These are phyloP conservation scores for Puccinia polysora DNA, from an alignment of 1,284 basidiomycete species.

Conservation along the genomic window DNA sequence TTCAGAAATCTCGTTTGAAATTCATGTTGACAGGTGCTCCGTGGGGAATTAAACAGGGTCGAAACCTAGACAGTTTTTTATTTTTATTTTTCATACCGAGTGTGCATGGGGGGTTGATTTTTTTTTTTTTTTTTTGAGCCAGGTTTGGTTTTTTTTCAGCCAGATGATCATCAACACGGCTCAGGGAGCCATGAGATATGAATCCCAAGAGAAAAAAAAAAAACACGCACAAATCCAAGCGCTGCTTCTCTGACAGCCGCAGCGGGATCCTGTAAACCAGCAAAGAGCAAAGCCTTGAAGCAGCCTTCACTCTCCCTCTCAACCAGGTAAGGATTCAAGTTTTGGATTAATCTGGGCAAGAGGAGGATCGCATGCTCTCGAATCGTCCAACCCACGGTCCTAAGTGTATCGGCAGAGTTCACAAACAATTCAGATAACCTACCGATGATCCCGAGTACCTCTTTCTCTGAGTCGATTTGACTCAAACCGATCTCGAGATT, in stretches of 20 bases:
- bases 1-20: constrained; percentile 13
- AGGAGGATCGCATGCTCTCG: constrained; percentile 14
- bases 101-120: too few species aligned
- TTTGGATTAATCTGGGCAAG: constrained; percentile 19
- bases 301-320: constrained; percentile 17
- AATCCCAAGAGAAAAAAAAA: background rate
- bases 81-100: too few species aligned
- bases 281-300: constrained; percentile 22
- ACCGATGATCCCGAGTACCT: constrained; percentile 8
- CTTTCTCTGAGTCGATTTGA: constrained; percentile 3
- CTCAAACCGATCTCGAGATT: constrained; percentile 11
- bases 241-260: constrained; percentile 42
- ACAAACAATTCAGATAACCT: background rate
- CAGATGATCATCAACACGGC: too few species aligned
- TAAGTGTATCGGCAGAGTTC: background rate
- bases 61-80: constrained; percentile 19
- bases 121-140: too few species aligned
- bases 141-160: too few species aligned
- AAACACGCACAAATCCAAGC: constrained; percentile 24
- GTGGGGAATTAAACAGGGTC: constrained; percentile 13
- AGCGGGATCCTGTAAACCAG: constrained; percentile 21
- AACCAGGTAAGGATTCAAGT: constrained; percentile 9
- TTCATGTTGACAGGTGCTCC: background rate
- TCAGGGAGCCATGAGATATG: too few species aligned
- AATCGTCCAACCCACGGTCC: constrained; percentile 27